Conservation (phyloP, 768 basidiomycete species). For the Russula olivacea region DNA sequence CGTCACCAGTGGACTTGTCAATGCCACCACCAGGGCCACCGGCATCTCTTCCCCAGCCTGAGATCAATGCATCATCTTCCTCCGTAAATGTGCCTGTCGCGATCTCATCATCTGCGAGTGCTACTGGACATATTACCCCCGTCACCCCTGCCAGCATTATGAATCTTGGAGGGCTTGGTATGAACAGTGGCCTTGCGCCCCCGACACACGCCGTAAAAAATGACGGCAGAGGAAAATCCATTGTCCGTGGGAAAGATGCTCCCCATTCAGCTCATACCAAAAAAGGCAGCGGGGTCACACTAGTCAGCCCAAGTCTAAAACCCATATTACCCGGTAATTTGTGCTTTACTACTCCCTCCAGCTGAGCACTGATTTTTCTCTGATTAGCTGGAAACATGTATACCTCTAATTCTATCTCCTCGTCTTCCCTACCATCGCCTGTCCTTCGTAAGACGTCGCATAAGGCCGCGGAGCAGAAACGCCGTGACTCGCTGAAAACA, state of each 20-base stretch:
- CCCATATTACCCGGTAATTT: conserved; percentile 63
- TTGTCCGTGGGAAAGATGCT: conserved; percentile 18
- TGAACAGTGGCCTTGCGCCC: conserved; percentile 42
- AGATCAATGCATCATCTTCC: conserved; percentile 10
- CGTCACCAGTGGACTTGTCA: conserved; percentile 80
- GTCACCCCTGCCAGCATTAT: conserved; percentile 91
- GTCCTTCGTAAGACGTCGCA: conserved; percentile 73
- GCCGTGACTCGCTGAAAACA: conserved; percentile 92
- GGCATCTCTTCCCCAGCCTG: conserved; percentile 8
- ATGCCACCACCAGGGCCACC: conserved; percentile 84
- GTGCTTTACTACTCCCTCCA: conserved; percentile 2
- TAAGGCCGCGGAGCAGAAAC: conserved; percentile 96
- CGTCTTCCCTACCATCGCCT: conserved; percentile 28
- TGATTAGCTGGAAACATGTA: conserved; percentile 34
- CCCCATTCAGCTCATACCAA: conserved; percentile 22
- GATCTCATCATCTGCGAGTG: conserved; percentile 6
- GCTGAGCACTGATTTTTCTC: conserved; percentile 10
- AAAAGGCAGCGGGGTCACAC: conserved; percentile 32
- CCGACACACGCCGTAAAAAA: conserved; percentile 25
- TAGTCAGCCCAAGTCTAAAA: conserved; percentile 55
- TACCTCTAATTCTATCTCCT: conserved; percentile 28
- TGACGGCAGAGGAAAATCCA: conserved; percentile 22
- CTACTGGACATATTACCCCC: conserved; percentile 41
- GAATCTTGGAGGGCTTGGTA: conserved; percentile 69
- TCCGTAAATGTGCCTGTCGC: conserved; percentile 5